These are phyloP conservation scores for Pichia sp. DNA, from an alignment of 1,139 yeast species.

Conservation along the genomic window DNA sequence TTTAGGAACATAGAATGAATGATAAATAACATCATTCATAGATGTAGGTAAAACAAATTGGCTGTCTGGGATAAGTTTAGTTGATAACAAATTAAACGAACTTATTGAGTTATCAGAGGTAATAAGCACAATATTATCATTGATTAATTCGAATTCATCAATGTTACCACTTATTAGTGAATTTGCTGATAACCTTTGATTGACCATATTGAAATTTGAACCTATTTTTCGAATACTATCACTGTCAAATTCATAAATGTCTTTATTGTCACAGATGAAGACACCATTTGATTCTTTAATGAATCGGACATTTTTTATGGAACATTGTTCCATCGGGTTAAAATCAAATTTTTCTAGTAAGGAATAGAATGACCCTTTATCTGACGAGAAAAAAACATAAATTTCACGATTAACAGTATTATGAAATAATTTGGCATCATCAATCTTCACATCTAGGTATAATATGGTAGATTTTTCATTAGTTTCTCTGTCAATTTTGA, in stretches of 20 bases:
- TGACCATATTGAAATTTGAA: background rate
- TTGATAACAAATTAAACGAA: slow-evolving; percentile 14
- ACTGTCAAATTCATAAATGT: slow-evolving; percentile 5
- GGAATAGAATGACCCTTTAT: background rate
- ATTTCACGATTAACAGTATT: background rate
- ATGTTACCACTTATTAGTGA: slow-evolving; percentile 2
- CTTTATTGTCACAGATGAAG: slow-evolving; percentile 7
- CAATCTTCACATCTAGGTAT: background rate
- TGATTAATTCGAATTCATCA: background rate
- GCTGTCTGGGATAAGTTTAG: slow-evolving; percentile 6
- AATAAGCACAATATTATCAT: slow-evolving; percentile 5
- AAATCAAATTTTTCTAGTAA: background rate
- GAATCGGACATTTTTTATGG: background rate
- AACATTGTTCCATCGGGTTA: background rate
- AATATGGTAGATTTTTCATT: background rate
- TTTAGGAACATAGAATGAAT: slow-evolving; percentile 12
- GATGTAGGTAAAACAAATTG: slow-evolving; percentile 12
- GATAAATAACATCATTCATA: background rate
- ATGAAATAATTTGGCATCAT: background rate
- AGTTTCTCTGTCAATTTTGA: background rate
- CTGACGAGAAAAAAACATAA: slow-evolving; percentile 1
- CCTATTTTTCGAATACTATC: background rate
- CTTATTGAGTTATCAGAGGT: background rate
- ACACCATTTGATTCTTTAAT: slow-evolving; percentile 1
- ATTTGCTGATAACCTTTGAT: slow-evolving; percentile 7